phyloP scores from a whole-genome alignment of 164 flowering plant genomes.

The Piper betle region DNA sequence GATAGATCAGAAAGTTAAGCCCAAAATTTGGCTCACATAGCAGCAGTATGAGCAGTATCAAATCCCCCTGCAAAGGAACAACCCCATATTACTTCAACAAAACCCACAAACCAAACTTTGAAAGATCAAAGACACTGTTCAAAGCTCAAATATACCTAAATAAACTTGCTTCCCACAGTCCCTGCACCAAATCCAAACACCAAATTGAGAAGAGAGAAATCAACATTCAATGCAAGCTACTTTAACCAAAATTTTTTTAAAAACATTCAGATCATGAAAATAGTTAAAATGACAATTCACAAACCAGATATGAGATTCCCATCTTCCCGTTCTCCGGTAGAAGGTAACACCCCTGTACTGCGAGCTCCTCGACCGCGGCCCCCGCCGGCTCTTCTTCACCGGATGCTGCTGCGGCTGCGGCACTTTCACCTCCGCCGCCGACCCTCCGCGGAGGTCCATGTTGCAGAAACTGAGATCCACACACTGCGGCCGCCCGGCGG shows the following conservation, averaged over 20 bases:
- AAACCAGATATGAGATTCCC: conserved; percentile 92
- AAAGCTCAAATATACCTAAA: conserved; percentile 36
- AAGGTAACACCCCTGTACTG: conserved; percentile 95
- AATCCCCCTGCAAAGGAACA: conserved; percentile 45
- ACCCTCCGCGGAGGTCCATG: background rate
- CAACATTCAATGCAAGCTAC: background rate
- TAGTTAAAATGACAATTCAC: background rate
- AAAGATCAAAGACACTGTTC: background rate
- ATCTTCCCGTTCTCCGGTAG: conserved; percentile 82
- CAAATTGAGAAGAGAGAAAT: background rate
- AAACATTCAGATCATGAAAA: too few species aligned
- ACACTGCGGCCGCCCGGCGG: conserved; percentile 26
- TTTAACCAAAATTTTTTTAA: background rate
- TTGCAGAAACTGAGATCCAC: conserved; percentile 15
- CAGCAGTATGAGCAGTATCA: conserved; percentile 83
- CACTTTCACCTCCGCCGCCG: conserved; percentile 4
- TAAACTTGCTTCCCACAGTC: conserved; percentile 86
- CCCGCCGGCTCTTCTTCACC: conserved; percentile 74
- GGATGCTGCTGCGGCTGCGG: conserved; percentile 21
- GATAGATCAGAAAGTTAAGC: background rate
- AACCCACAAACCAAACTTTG: background rate
- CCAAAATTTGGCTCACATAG: conserved; percentile 24
- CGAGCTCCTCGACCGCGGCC: conserved; percentile 93
- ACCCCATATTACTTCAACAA: background rate
- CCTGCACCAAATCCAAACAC: conserved; percentile 25